Evolutionary conservation across 306 rosid species (phyloP).

Genomic region (Glycine latifolia): DNA sequence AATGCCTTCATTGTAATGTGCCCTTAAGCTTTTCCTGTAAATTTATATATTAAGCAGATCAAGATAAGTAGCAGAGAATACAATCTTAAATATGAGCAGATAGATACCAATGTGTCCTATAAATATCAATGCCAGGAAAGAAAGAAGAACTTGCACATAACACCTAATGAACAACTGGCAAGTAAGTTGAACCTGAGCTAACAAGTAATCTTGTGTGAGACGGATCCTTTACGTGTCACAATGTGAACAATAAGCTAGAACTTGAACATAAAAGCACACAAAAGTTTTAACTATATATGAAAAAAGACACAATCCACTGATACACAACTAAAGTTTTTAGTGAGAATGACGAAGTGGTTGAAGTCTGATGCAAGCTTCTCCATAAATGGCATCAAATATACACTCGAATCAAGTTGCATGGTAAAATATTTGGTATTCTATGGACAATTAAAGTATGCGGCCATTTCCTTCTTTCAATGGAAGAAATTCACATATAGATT

Average conservation of each 20-base stretch:
- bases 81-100: slow-evolving; percentile 30
- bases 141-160: slow-evolving; percentile 34
- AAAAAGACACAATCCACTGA: too few relatives aligned
- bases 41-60: slow-evolving; percentile 39
- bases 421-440: slow-evolving; percentile 18
- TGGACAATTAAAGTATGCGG: slow-evolving; percentile 16
- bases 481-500: not conserved
- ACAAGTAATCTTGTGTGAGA: too few relatives aligned
- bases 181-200: too few relatives aligned
- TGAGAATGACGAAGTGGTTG: too few relatives aligned
- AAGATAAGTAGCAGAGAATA: slow-evolving; percentile 23
- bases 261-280: too few relatives aligned
- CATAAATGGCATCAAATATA: too few relatives aligned
- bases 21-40: slow-evolving; percentile 59
- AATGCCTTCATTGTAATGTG: slow-evolving; percentile 86
- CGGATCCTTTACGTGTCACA: too few relatives aligned
- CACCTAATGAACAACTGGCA: too few relatives aligned
- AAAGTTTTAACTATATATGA: too few relatives aligned
- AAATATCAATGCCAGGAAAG: slow-evolving; percentile 37
- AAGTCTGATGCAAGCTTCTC: too few relatives aligned
- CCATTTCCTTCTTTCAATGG: slow-evolving; percentile 20
- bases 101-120: slow-evolving; percentile 21
- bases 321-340: too few relatives aligned
- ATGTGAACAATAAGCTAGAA: too few relatives aligned
- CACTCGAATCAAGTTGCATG: not conserved